Evolutionary conservation across 495 filamentous ascomycete genomes (phyloP).

Genomic region (Pyrenula aspistea): DNA sequence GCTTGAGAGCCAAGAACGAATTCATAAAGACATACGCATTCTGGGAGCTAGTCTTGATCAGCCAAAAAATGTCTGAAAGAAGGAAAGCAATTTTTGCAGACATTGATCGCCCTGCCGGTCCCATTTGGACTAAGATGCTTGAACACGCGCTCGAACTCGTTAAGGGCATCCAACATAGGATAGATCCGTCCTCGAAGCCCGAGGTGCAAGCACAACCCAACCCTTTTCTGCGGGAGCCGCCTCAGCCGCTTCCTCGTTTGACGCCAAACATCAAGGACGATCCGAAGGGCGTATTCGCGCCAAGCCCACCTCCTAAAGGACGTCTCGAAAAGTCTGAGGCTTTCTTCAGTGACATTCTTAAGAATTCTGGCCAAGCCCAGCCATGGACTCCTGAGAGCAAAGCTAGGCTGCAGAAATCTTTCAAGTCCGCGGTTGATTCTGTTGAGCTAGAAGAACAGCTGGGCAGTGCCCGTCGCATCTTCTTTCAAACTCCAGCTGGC

Average conservation of each 20-base stretch:
- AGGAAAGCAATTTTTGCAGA: conserved; percentile 80
- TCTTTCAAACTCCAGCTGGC: conserved; percentile 48
- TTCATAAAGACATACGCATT: conserved; percentile 63
- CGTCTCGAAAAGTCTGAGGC: conserved; percentile 37
- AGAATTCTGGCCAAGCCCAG: conserved; percentile 44
- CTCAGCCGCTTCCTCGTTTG: conserved; percentile 36
- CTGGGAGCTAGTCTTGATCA: conserved; percentile 79
- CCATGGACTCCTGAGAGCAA: conserved; percentile 5
- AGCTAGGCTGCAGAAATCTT: conserved; percentile 1
- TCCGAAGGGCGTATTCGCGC: conserved; percentile 36
- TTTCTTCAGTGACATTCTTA: conserved; percentile 39
- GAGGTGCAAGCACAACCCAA: conserved; percentile 15
- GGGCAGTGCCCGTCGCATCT: conserved; percentile 1
- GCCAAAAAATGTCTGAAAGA: conserved; percentile 55
- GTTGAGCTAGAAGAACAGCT: conserved; percentile 16
- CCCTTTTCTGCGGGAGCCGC: conserved; percentile 11
- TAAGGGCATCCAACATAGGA: conserved; percentile 48
- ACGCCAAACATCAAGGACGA: conserved; percentile 42
- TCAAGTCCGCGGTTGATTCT: conserved; percentile 15
- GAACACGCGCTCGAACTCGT: conserved; percentile 54
- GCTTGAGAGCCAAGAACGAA: conserved; percentile 51
- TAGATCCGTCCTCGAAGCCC: conserved; percentile 37
- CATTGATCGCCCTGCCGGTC: conserved; percentile 67
- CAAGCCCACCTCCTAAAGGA: conserved; percentile 32
- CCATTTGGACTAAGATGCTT: conserved; percentile 72